Evolutionary conservation across 2,329 filamentous ascomycete genomes (phyloP).

Genomic region (Sporothrix globosa): DNA sequence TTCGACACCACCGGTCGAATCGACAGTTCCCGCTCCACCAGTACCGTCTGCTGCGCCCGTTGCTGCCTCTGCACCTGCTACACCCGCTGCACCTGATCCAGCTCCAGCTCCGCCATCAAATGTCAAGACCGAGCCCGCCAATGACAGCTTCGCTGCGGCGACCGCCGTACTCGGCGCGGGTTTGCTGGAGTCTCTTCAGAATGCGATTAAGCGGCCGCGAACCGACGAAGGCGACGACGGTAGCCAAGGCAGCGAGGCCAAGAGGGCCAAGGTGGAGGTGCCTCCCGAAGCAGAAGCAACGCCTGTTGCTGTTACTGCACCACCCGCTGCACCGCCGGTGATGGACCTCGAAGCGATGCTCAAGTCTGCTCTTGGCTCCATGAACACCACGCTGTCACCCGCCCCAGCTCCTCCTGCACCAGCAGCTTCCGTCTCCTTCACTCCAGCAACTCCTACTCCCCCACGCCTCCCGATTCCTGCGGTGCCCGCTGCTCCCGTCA

Average conservation of each 20-base stretch:
- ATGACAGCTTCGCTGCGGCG: slow-evolving; percentile 1
- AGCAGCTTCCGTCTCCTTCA: not conserved
- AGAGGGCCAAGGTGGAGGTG: slow-evolving; percentile 39
- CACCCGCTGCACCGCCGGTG: not conserved
- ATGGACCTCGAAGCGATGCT: slow-evolving; percentile 42
- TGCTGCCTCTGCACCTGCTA: not conserved
- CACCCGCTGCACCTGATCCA: not conserved
- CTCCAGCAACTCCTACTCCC: not conserved
- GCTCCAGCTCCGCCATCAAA: not conserved
- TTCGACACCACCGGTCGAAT: not conserved
- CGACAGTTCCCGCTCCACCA: not conserved
- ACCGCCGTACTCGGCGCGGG: slow-evolving; percentile 13
- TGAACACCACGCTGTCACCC: slow-evolving; percentile 27
- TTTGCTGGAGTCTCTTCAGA: slow-evolving; percentile 32
- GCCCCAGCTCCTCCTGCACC: slow-evolving; percentile 32
- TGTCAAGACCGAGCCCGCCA: slow-evolving; percentile 26
- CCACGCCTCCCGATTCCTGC: slow-evolving; percentile 9
- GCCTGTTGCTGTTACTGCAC: not conserved
- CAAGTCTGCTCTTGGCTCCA: slow-evolving; percentile 40
- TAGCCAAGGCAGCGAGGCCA: slow-evolving; percentile 30
- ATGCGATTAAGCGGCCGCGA: slow-evolving; percentile 38
- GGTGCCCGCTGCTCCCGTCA: not conserved
- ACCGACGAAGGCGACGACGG: not conserved
- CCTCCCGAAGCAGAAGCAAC: slow-evolving; percentile 9
- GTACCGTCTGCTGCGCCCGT: not conserved